Evolutionary conservation across 176 grass and related monocot genomes (phyloP).

Genomic region (Elymus sibiricus): DNA sequence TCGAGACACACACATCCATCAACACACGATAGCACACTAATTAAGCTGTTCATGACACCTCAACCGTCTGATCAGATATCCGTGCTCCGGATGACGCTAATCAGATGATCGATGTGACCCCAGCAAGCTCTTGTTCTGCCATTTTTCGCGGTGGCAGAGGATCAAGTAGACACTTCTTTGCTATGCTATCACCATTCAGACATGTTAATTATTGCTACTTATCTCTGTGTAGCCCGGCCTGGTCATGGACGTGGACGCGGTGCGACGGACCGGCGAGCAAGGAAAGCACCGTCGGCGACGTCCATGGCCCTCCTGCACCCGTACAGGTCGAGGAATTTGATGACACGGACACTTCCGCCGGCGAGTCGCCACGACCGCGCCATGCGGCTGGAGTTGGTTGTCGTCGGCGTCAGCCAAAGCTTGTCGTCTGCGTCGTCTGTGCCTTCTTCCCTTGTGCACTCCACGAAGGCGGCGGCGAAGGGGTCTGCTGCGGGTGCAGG

Average conservation of each 20-base stretch:
- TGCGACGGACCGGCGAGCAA: constrained; percentile 30
- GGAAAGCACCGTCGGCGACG: constrained; percentile 42
- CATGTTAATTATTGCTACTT: background rate
- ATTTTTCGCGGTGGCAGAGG: background rate
- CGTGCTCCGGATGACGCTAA: background rate
- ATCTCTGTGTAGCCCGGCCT: constrained; percentile 25
- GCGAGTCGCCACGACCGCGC: background rate
- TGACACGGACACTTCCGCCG: background rate
- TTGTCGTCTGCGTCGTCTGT: background rate
- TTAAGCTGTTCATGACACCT: background rate
- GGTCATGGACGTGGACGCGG: background rate
- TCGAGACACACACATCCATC: background rate
- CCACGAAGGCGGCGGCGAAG: constrained; percentile 35
- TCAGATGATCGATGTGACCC: background rate
- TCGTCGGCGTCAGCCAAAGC: background rate
- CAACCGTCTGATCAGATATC: background rate
- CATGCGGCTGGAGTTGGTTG: background rate
- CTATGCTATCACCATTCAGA: background rate
- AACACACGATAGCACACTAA: background rate
- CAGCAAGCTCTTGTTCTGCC: background rate
- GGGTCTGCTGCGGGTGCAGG: background rate
- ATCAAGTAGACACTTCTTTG: background rate
- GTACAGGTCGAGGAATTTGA: constrained; percentile 54
- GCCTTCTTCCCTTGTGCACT: constrained; percentile 44
- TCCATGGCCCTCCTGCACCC: constrained; percentile 70